Evolutionary conservation across 257 asterid species (phyloP).

Genomic region (Nicotiana knightiana): DNA sequence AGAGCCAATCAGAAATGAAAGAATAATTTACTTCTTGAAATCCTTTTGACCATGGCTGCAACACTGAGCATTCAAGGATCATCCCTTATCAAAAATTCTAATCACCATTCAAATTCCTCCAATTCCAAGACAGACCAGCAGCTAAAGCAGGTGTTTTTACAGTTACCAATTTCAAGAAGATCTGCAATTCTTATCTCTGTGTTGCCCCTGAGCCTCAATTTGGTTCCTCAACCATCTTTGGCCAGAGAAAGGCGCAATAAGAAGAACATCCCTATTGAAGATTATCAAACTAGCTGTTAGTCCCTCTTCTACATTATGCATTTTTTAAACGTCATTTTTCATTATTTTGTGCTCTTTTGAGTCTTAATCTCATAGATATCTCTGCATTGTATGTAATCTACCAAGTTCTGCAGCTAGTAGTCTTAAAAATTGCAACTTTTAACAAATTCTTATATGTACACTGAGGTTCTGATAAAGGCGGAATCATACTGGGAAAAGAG

Average conservation of each 20-base stretch:
- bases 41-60: slow-evolving; percentile 41
- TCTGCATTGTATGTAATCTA: background rate
- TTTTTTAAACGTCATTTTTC: background rate
- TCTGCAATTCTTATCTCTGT: slow-evolving; percentile 53
- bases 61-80: slow-evolving; percentile 20
- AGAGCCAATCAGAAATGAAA: background rate
- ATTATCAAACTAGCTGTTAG: slow-evolving; percentile 53
- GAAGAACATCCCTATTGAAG: slow-evolving; percentile 69
- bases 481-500: too few relatives aligned
- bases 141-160: slow-evolving; percentile 16
- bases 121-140: slow-evolving; percentile 4
- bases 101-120: slow-evolving; percentile 16
- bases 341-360: background rate
- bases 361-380: background rate
- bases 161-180: slow-evolving; percentile 69
- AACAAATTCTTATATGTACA: background rate
- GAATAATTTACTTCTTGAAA: background rate
- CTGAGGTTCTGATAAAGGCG: too few relatives aligned
- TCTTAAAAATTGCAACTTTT: background rate
- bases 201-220: slow-evolving; percentile 39
- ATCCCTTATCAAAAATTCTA: slow-evolving; percentile 12
- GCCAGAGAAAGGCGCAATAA: slow-evolving; percentile 91
- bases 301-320: slow-evolving; percentile 5
- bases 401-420: background rate
- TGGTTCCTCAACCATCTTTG: slow-evolving; percentile 46